Evolutionary conservation across 768 basidiomycete genomes (phyloP), one percentile per base, ranked within the genome.

Genomic region (Mycena rosella): DNA sequence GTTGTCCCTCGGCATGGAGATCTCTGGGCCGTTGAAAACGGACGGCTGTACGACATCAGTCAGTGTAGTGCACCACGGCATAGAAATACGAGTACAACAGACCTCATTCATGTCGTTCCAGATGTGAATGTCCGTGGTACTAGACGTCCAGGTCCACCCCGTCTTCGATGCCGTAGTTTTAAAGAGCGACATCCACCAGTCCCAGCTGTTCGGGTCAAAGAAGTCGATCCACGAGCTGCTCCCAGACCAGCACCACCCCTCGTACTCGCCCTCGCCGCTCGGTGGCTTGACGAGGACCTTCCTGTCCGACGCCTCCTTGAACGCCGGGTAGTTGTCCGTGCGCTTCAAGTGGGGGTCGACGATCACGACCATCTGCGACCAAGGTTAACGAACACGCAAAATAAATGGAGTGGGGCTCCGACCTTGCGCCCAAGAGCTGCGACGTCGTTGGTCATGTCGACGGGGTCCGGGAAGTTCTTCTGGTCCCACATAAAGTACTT

Each of bases 41-140:
- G 96, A 92, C 1, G 98, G 98, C 95, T 94, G n/a, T 30, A 27
- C 69, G 24, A 78, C 60, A 45, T 60, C 32, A 67, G 40, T 64
- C 8, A 15, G 22, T n/a, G n/a, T n/a, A n/a, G n/a, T n/a, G n/a
- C 15, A 26, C 22, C 8, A 22, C 3, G 17, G 17, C 17, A 5
- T n/a, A 14, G 5, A 47, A 26, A 24, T 5, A 47, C 22, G n/a
- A n/a, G n/a, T n/a, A n/a, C n/a, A n/a, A 63, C 84, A 10, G 56
- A 95, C 95, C 88, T 99, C 98, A 72, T 98, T 98, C 98, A 99
- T 99, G 76, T 99, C 98, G 76, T 99, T 99, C 98, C 98, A 99
- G 72, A 99, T 96, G 77, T 91, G 91, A 17, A 98, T 87, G 71
- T 89, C 87, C 32, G 91, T 88, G 2, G 95, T 95, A 71, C 96